Percentiles rank a stretch among this genome's conserved stretches.
Evolutionary conservation across 1,139 yeast genomes (phyloP).

Genomic region (Zygosaccharomyces sapae): DNA sequence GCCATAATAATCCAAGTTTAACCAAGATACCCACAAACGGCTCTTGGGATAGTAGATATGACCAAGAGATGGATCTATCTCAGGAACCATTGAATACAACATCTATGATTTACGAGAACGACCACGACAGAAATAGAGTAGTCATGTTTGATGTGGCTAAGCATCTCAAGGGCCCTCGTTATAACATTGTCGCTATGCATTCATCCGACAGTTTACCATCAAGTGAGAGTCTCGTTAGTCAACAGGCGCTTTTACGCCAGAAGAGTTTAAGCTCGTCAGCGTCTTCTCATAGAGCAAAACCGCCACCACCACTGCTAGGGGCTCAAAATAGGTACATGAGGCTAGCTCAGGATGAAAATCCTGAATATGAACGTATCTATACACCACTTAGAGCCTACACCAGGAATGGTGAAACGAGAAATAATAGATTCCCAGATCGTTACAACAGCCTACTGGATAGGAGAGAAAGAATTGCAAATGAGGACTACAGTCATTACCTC

Average conservation of each 20-base stretch:
- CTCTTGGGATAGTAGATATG: slow-evolving; percentile 3
- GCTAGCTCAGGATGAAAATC: not conserved
- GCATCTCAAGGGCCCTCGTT: slow-evolving; percentile 1
- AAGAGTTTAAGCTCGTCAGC: slow-evolving; percentile 4
- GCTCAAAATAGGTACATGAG: slow-evolving; percentile 3
- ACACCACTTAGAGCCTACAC: slow-evolving; percentile 24
- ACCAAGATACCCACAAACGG: not conserved
- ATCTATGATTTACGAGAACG: slow-evolving; percentile 6
- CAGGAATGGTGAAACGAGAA: slow-evolving; percentile 7
- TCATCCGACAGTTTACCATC: slow-evolving; percentile 3
- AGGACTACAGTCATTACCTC: slow-evolving; percentile 17
- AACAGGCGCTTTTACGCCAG: not conserved
- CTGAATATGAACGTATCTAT: slow-evolving; percentile 11
- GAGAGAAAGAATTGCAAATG: slow-evolving; percentile 18
- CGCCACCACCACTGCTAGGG: slow-evolving; percentile 12
- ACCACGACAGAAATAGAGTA: not conserved
- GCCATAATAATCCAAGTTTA: not conserved
- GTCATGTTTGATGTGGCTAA: slow-evolving; percentile 3
- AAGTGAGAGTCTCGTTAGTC: not conserved
- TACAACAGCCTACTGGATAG: slow-evolving; percentile 18
- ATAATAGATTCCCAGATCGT: slow-evolving; percentile 11
- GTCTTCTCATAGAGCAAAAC: slow-evolving; percentile 7
- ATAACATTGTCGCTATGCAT: slow-evolving; percentile 3
- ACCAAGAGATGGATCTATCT: slow-evolving; percentile 2
- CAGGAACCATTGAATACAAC: slow-evolving; percentile 10